phyloP scores from a whole-genome alignment of 176 grass and related monocot genomes.

The Dactylis glomerata region DNA sequence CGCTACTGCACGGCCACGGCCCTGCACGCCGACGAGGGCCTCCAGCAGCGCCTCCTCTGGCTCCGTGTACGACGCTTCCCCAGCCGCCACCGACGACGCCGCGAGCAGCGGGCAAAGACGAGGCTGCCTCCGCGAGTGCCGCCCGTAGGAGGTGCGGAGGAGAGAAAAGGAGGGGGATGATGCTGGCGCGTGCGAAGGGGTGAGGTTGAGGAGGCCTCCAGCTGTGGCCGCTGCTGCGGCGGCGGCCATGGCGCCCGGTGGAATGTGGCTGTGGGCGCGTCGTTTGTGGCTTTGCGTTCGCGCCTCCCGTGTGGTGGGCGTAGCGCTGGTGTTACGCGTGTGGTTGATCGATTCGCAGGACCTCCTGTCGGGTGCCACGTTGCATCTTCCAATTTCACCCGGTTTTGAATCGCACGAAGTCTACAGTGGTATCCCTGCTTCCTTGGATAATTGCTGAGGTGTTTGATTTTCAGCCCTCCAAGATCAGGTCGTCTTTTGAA shows the following conservation, averaged over 20 bases:
- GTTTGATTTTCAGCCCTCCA: too few species aligned
- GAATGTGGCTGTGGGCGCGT: not conserved
- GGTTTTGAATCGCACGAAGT: too few species aligned
- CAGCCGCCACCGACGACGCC: conserved; percentile 16
- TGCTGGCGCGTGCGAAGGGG: not conserved
- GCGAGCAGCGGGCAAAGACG: not conserved
- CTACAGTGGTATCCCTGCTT: too few species aligned
- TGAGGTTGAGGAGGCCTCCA: not conserved
- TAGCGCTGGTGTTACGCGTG: not conserved
- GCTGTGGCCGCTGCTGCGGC: not conserved
- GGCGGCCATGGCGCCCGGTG: conserved; percentile 31
- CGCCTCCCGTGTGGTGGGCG: not conserved
- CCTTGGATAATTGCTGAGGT: too few species aligned
- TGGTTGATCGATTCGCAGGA: not conserved
- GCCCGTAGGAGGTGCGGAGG: not conserved
- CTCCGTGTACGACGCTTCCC: conserved; percentile 36
- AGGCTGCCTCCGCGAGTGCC: not conserved
- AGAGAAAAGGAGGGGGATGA: not conserved
- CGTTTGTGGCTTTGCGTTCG: conserved; percentile 28
- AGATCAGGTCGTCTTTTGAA: too few species aligned
- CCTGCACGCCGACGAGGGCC: conserved; percentile 78
- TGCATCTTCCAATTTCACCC: too few species aligned
- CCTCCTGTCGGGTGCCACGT: not conserved
- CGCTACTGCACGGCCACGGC: conserved; percentile 65
- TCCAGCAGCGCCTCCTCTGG: conserved; percentile 61